Base-by-base conservation (phyloP, 257 asterid species). In the Penstemon eatonii region DNA sequence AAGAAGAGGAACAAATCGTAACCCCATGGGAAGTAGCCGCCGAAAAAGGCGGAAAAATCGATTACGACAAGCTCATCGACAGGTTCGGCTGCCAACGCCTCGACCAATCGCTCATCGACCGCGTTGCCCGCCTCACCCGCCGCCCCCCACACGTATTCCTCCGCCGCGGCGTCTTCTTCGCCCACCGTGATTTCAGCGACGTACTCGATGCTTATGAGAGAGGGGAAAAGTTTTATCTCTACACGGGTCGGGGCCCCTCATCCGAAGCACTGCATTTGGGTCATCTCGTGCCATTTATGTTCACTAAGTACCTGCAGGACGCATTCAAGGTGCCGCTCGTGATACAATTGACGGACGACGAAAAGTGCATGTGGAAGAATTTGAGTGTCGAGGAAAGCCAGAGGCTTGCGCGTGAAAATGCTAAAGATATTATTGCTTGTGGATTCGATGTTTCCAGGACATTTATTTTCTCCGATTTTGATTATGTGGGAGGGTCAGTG, bases 211-310 rank as follows among this genome's bases (percentile, higher is more conserved):
- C 85, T 11, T 91, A 85, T 66, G 97, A 89, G 66, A 86, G 72
- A 47, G 99, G 99, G 6, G 91, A 91, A 9, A 94, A 86, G 77
- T 94, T 94, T 25, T 94, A 91, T 72, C 79, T 94, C 19, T 94
- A 94, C 66, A 94, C 99, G 0, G 97, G 99, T 19, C 89, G 99
- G 5, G 99, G 99, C 13, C 96, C 99, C 15, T 94, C 99, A 3
- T 94, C 99, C 1, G 99, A 94, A 80, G 87, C 99, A 11, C 68
- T 94, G 86, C 99, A 94, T 82, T 85, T 94, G 80, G 99, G 99
- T 9, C 99, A 94, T 81, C 88, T 94, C 12, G 76, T 94, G 49
- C 99, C 99, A 3, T 94, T 94, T 61, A 87, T 94, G 99, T 94
- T 94, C 78, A 94, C 97, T 71, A 91, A 85, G 97, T 94, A 93